Evolutionary conservation across 495 filamentous ascomycete species (phyloP).

Genomic region (Penicillium soppii): DNA sequence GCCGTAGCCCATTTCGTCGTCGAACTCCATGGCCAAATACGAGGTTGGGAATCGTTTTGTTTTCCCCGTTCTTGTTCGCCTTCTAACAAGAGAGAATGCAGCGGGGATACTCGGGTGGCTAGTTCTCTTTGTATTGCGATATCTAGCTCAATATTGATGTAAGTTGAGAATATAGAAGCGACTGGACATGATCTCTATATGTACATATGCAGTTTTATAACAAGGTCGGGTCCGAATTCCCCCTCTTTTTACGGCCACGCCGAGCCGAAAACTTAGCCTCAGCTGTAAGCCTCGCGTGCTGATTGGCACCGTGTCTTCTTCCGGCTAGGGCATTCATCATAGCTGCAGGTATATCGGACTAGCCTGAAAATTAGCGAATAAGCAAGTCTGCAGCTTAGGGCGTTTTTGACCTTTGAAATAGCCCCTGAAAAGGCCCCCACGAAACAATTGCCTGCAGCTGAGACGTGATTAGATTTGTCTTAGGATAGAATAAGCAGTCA

Average conservation of each 20-base stretch:
- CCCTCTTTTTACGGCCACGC: conserved; percentile 2
- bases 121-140: conserved; percentile 1
- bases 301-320: background rate
- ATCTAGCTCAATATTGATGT: background rate
- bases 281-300: background rate
- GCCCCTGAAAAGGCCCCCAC: conserved; percentile 7
- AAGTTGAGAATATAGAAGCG: background rate
- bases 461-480: background rate
- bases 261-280: conserved; percentile 1
- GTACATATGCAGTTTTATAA: too few relatives aligned
- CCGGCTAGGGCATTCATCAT: conserved; percentile 8
- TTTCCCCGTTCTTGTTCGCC: background rate
- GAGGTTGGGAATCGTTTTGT: background rate
- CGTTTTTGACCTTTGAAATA: conserved; percentile 19
- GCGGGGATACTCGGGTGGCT: background rate
- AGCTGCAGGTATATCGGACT: conserved; percentile 30
- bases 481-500: background rate
- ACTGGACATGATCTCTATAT: background rate
- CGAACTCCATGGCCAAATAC: conserved; percentile 27
- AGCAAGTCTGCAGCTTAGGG: background rate
- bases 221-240: background rate
- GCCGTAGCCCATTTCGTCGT: conserved; percentile 33
- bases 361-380: conserved; percentile 5
- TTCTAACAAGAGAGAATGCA: background rate
- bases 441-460: conserved; percentile 6